These are phyloP conservation scores for Byssoonygena ceratinophila DNA, from an alignment of 2,329 filamentous ascomycete species.

Conservation along the genomic window DNA sequence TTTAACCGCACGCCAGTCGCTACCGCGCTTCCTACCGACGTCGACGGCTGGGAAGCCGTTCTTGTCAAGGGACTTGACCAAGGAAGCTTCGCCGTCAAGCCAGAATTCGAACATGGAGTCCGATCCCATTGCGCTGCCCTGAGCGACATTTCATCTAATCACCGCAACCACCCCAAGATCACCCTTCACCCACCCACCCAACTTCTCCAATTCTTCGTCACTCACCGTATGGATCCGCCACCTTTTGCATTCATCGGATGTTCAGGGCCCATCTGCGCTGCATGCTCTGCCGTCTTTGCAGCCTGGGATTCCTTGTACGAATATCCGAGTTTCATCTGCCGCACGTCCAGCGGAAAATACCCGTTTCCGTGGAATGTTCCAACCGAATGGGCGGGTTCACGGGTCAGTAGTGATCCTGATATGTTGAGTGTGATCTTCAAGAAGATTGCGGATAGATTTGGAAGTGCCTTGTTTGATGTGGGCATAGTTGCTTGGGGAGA, in stretches of 20 bases:
- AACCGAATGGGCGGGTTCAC: not conserved
- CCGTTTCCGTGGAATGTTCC: constrained; percentile 3
- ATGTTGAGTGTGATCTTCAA: not conserved
- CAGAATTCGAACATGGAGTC: not conserved
- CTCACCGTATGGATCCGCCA: not conserved
- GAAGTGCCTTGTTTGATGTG: not conserved
- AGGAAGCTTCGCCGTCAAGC: not conserved
- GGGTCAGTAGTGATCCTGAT: not conserved
- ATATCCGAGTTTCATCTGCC: not conserved
- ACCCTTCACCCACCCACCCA: constrained; percentile 3
- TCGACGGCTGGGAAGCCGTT: not conserved
- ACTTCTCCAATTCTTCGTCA: constrained; percentile 2
- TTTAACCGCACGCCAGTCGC: not conserved
- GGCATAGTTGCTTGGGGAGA: not conserved
- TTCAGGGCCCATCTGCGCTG: not conserved
- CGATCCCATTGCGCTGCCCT: not conserved
- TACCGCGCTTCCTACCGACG: not conserved
- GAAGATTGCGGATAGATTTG: constrained; percentile 1
- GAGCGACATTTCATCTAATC: not conserved
- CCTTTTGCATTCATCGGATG: not conserved
- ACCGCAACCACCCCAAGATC: not conserved
- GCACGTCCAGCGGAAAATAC: not conserved
- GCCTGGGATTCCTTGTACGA: not conserved
- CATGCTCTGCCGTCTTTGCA: constrained; percentile 1
- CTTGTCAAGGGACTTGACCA: not conserved